phyloP scores from a whole-genome alignment of 495 filamentous ascomycete species.

The Trichoderma reesei region DNA sequence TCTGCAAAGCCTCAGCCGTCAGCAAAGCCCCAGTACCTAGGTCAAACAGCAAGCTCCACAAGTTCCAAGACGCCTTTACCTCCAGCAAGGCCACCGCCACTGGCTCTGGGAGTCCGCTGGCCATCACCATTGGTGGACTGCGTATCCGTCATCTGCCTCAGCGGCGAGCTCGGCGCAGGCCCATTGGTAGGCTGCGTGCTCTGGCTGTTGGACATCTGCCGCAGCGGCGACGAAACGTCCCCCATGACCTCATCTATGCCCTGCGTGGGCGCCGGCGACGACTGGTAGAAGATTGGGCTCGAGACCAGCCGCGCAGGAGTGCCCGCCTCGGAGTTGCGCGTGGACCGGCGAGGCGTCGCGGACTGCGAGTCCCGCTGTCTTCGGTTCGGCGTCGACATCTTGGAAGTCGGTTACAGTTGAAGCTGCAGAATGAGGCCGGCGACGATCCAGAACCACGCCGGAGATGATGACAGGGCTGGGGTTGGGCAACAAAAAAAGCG shows the following conservation, averaged over 20 bases:
- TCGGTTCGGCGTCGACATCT: conserved; percentile 52
- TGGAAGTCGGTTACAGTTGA: conserved; percentile 10
- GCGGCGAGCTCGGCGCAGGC: conserved; percentile 56
- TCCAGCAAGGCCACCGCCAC: conserved; percentile 42
- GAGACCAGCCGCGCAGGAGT: conserved; percentile 48
- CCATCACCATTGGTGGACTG: conserved; percentile 34
- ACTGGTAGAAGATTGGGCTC: conserved; percentile 76
- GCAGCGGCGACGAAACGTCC: conserved; percentile 38
- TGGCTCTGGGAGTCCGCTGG: conserved; percentile 61
- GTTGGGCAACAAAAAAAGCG: not conserved
- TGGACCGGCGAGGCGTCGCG: conserved; percentile 45
- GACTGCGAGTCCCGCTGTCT: conserved; percentile 46
- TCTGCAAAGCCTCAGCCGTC: conserved; percentile 36
- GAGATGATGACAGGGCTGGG: not conserved
- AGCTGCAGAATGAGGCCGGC: conserved; percentile 5
- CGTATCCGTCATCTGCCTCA: conserved; percentile 47
- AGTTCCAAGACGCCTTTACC: conserved; percentile 38
- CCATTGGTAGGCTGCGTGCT: conserved; percentile 41
- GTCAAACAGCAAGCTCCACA: not conserved
- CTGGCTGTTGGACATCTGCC: conserved; percentile 45
- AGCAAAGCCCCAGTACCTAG: not conserved
- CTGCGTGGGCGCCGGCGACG: conserved; percentile 54
- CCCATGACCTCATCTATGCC: conserved; percentile 19
- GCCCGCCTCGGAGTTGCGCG: conserved; percentile 40
- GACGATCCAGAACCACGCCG: not conserved